Evolutionary conservation across 768 basidiomycete genomes (phyloP).

Genomic region (Podaxis sp.): DNA sequence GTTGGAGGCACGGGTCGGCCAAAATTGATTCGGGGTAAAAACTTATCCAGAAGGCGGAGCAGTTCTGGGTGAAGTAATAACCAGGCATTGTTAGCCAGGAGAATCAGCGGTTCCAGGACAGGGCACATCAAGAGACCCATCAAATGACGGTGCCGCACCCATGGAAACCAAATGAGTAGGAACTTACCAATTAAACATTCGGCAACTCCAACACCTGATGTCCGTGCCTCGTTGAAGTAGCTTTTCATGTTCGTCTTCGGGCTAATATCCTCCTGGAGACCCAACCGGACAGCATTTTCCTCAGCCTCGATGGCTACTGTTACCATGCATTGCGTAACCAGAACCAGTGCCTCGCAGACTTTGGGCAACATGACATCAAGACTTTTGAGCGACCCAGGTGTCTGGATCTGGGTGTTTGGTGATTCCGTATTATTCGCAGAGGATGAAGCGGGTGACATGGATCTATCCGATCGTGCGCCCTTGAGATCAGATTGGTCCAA

Average conservation of each 20-base stretch:
- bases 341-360: slow-evolving; percentile 75
- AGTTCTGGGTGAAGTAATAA: slow-evolving; percentile 43
- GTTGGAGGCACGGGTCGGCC: slow-evolving; percentile 49
- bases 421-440: slow-evolving; percentile 4
- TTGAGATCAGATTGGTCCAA: neutral
- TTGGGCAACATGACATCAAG: slow-evolving; percentile 72
- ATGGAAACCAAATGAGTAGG: neutral
- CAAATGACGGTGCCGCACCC: neutral
- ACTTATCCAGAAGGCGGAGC: slow-evolving; percentile 69
- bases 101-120: neutral
- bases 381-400: slow-evolving; percentile 8
- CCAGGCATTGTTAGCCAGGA: slow-evolving; percentile 10
- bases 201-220: slow-evolving; percentile 41
- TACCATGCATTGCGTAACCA: slow-evolving; percentile 72
- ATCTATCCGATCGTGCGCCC: neutral
- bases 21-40: slow-evolving; percentile 83
- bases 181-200: slow-evolving; percentile 56
- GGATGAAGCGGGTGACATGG: slow-evolving; percentile 2
- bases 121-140: neutral
- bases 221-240: slow-evolving; percentile 41
- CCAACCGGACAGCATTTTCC: slow-evolving; percentile 21
- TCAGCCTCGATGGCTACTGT: slow-evolving; percentile 56
- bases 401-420: slow-evolving; percentile 1
- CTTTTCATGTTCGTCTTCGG: slow-evolving; percentile 28
- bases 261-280: slow-evolving; percentile 15